These are phyloP conservation scores for Escallonia herrerae DNA, from an alignment of 129 eudicot species.

Conservation along the genomic window DNA sequence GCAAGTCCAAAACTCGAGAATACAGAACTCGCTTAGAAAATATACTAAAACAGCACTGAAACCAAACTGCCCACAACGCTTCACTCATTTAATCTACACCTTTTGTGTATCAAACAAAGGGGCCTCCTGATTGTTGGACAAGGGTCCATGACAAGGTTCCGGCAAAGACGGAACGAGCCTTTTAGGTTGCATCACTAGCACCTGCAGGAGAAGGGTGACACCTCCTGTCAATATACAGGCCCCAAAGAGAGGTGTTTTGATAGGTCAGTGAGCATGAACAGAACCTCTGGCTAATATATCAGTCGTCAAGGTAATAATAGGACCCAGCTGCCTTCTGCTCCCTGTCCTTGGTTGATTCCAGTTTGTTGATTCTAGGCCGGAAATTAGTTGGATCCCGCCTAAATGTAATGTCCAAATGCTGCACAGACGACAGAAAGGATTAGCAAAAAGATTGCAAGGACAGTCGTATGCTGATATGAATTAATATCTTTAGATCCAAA, in stretches of 20 bases:
- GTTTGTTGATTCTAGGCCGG: slow-evolving; percentile 63
- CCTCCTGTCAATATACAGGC: background rate
- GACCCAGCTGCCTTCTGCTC: slow-evolving; percentile 69
- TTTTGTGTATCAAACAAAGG: too few relatives aligned
- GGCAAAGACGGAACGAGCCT: too few relatives aligned
- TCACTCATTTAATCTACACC: too few relatives aligned
- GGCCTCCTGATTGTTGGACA: too few relatives aligned
- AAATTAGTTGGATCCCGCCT: slow-evolving; percentile 72
- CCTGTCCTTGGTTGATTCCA: slow-evolving; percentile 65
- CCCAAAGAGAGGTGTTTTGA: background rate
- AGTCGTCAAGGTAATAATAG: slow-evolving; percentile 49
- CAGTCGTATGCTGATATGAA: background rate
- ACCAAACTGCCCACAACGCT: too few relatives aligned
- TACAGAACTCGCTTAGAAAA: too few relatives aligned
- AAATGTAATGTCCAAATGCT: slow-evolving; percentile 69
- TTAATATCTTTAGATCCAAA: background rate
- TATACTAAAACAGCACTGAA: too few relatives aligned
- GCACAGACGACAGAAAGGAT: slow-evolving; percentile 1
- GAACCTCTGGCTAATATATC: background rate
- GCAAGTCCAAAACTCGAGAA: too few relatives aligned
- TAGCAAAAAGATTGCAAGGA: background rate
- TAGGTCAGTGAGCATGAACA: background rate
- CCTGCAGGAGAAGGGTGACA: background rate
- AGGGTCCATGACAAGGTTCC: too few relatives aligned
- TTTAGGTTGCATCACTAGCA: background rate